Evolutionary conservation across 345 rosid species (phyloP).

Genomic region (Gossypium turneri): DNA sequence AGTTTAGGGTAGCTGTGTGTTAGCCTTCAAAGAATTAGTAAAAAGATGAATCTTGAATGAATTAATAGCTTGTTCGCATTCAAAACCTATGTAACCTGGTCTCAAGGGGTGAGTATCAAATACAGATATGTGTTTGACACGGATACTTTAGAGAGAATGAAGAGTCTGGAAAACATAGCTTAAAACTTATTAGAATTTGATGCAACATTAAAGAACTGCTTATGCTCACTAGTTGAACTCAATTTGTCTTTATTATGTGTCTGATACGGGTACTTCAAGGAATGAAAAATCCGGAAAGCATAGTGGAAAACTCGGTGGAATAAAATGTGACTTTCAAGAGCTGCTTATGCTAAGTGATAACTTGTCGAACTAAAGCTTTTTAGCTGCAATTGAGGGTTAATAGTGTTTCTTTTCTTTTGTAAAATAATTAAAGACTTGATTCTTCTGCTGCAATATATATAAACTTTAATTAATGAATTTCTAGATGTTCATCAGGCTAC

Average conservation of each 20-base stretch:
- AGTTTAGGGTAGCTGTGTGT: background rate
- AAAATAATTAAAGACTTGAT: background rate
- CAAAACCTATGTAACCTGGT: background rate
- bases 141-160: background rate
- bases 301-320: background rate
- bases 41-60: background rate
- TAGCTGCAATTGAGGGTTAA: background rate
- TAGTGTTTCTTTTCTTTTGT: background rate
- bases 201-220: background rate
- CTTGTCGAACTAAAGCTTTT: background rate
- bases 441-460: background rate
- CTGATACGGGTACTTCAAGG: background rate
- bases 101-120: background rate
- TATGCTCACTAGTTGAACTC: no score
- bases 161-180: background rate
- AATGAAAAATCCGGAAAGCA: background rate
- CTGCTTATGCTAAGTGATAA: background rate
- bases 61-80: background rate
- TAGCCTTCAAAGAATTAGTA: background rate
- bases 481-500: conserved; percentile 35
- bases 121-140: background rate
- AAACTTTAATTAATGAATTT: conserved; percentile 12
- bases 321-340: background rate
- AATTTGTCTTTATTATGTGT: background rate
- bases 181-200: background rate